Evolutionary conservation across 805 yeast species (phyloP), one percentile per base, ranked within the genome.

Genomic region (Cephaloascus fragrans): DNA sequence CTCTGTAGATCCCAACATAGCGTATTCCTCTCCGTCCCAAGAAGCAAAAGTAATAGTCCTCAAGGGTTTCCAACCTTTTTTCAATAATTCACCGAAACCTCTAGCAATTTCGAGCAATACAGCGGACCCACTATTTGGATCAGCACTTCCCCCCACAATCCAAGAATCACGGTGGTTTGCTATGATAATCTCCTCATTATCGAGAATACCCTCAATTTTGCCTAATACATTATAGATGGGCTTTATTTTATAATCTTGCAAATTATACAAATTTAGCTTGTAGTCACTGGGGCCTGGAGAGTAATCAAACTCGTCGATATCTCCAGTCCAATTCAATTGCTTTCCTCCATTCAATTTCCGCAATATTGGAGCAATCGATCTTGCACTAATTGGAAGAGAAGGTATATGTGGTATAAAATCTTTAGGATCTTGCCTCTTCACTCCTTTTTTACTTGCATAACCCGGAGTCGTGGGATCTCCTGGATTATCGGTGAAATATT

Each of bases 391-490:
- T 1, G 82, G 78, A 8, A 76, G 46, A 0, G 76, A 72, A 0
- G 82, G 82, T 6, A 77, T 72, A 23, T 57, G 56, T 0, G 81
- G 80, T 4, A 73, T 57, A 17, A 18, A 17, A 4, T 62, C 57
- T 33, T 63, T 52, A 5, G 68, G 68, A 39, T 59, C 64, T 41
- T 52, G 36, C 39, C 68, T 57, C 18, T 53, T 61, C 18, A 44
- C 59, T 19, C 59, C 66, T 5, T 51, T 51, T 23, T 70, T 71
- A 18, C 83, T 73, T 2, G 85, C 71, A 60, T 74, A 75, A 3
- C 85, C 86, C 5, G 86, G 85, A 2, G 88, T 80, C 0, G 88
- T 77, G 28, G 89, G 89, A 51, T 82, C 90, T 10, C 89, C 89
- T 0, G 88, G 86, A 37, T 67, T 66, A 26, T 73, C 74, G 3